Conservation (phyloP, 2,329 filamentous ascomycete species). For the Scolecobasidium constrictum region DNA sequence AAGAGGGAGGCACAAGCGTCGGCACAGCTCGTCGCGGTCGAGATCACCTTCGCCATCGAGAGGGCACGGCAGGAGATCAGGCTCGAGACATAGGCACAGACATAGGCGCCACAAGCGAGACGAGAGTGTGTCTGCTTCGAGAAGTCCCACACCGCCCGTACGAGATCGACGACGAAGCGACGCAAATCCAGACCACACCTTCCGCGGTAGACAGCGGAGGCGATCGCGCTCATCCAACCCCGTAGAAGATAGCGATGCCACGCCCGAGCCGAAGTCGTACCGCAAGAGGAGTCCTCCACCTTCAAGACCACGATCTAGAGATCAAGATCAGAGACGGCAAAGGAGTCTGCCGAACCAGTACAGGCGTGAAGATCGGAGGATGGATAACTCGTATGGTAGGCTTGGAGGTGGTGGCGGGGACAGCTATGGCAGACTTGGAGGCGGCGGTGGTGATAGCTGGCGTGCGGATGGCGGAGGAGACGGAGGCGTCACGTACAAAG, state of each 20-base stretch:
- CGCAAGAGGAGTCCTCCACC: conserved; percentile 22
- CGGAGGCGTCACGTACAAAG: conserved; percentile 8
- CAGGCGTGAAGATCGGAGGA: conserved; percentile 10
- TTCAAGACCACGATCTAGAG: conserved; percentile 19
- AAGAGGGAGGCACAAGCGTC: conserved; percentile 11
- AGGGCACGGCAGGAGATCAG: conserved; percentile 16
- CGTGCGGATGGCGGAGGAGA: background rate
- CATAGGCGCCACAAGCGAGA: conserved; percentile 20
- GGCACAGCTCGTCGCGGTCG: conserved; percentile 7
- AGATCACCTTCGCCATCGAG: conserved; percentile 18
- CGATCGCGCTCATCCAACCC: conserved; percentile 16
- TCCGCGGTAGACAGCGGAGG: conserved; percentile 21
- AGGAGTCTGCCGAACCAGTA: conserved; percentile 26
- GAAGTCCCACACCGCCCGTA: conserved; percentile 14
- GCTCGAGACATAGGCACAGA: conserved; percentile 16
- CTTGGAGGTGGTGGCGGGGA: background rate
- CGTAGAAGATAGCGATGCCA: conserved; percentile 15
- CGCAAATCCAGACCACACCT: conserved; percentile 23
- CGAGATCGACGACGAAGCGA: conserved; percentile 22
- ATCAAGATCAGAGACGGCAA: conserved; percentile 20
- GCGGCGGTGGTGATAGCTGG: background rate
- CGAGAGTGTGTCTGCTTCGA: conserved; percentile 17
- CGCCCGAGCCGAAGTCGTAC: conserved; percentile 15
- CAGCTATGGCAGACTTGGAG: background rate
- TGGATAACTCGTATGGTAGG: background rate